These are phyloP conservation scores for Galeopsis tetrahit DNA, from an alignment of 257 asterid genomes.

Conservation along the genomic window DNA sequence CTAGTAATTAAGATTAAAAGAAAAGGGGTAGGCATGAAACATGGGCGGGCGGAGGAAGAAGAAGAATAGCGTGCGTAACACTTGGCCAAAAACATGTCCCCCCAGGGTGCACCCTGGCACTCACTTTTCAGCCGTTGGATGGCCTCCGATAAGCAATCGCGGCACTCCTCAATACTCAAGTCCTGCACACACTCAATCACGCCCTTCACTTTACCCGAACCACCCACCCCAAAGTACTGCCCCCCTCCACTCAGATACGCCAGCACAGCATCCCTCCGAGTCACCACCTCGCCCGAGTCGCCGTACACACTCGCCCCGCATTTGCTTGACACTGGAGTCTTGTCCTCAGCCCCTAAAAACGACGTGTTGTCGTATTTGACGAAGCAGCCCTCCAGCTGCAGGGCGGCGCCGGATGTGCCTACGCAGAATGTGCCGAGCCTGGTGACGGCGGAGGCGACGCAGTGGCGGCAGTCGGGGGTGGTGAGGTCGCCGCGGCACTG, in stretches of 20 bases:
- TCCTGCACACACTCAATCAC: conserved; percentile 76
- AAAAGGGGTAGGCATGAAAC: not conserved
- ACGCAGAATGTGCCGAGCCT: conserved; percentile 60
- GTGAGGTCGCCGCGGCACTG: conserved; percentile 88
- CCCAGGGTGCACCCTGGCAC: conserved; percentile 66
- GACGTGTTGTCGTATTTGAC: conserved; percentile 67
- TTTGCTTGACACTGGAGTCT: conserved; percentile 48
- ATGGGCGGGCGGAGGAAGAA: not conserved
- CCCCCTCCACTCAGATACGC: conserved; percentile 56
- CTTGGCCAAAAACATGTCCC: conserved; percentile 71
- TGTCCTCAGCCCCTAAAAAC: conserved; percentile 67
- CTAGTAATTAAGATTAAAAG: too few species aligned
- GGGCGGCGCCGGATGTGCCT: conserved; percentile 70
- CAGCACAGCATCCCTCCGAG: conserved; percentile 60
- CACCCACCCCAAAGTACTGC: conserved; percentile 68
- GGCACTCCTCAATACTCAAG: conserved; percentile 60
- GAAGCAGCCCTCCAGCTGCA: conserved; percentile 80
- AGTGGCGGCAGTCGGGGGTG: conserved; percentile 54
- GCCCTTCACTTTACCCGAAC: conserved; percentile 71
- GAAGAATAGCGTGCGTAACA: conserved; percentile 69
- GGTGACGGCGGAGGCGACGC: conserved; percentile 60
- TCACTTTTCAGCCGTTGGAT: conserved; percentile 59
- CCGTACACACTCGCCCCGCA: conserved; percentile 55
- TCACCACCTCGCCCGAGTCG: conserved; percentile 43
- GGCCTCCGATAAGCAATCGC: conserved; percentile 75